Base-by-base conservation (phyloP, 352 stramenopile species). In the Phytophthora foliorum region DNA sequence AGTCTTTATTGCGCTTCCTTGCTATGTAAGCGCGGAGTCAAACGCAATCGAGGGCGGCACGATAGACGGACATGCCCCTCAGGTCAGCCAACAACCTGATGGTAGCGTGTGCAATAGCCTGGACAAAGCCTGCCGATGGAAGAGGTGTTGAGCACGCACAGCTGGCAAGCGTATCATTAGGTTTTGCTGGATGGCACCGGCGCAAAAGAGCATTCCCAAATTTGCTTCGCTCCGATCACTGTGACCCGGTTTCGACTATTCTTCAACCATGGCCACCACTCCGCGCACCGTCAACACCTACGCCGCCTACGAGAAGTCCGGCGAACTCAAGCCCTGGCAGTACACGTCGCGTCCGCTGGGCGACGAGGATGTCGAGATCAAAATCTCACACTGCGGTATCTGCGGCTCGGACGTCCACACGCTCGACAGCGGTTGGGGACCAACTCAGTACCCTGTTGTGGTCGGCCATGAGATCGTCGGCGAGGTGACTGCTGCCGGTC, bases 341-440 rank as follows among this genome's bases (percentile, higher is more conserved):
- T 89, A 86, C 72, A 65, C 57, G 36, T 75, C 79, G 17, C 78
- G 74, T 17, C 68, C 77, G 24, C 65, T 90, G 2, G 77, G 80
- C 19, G 64, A 66, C 39, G 58, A 82, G 13, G 82, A 89, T 56
- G 64, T 90, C 29, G 78, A 88, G 72, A 86, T 88, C 72, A 75
- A 85, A 65, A 87, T 90, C 58, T 84, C 78, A 57, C 78, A 88
- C 67, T 86, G 78, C 67, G 82, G 80, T 29, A 88, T 89, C 68
- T 90, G 80, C 46, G 78, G 78, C 63, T 86, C 75, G 27, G 82
- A 87, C 65, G 53, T 87, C 46, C 81, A 88, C 74, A 84, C 76
- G 3, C 46, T 86, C 41, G 73, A 84, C 58, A 79, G 71, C 19
- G 78, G 75, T 38, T 88, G 77, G 81, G 81, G 78, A 1, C 60